These are phyloP conservation scores for Actinomucor elegans DNA, from an alignment of 371 early-diverging fungal species.

Conservation along the genomic window DNA sequence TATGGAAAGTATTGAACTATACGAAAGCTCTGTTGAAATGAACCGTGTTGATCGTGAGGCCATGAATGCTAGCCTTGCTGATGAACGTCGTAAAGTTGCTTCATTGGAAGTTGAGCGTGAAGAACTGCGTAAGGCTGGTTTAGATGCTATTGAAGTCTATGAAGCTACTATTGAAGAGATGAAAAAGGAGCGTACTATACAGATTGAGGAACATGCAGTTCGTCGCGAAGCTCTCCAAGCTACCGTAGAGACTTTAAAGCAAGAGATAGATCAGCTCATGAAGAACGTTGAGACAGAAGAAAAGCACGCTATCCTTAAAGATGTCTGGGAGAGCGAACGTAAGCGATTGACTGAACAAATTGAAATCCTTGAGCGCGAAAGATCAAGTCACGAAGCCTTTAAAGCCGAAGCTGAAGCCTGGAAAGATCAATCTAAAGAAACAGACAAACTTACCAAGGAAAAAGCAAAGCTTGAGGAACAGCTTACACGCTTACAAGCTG, in stretches of 20 bases:
- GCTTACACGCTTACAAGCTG: slow-evolving; percentile 27
- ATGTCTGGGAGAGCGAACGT: slow-evolving; percentile 59
- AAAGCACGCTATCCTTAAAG: slow-evolving; percentile 47
- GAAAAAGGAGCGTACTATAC: slow-evolving; percentile 27
- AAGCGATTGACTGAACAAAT: slow-evolving; percentile 52
- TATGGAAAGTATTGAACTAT: slow-evolving; percentile 56
- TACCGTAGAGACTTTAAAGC: slow-evolving; percentile 48
- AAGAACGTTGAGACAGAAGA: slow-evolving; percentile 36
- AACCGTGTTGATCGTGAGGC: slow-evolving; percentile 52
- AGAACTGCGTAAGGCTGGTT: slow-evolving; percentile 20
- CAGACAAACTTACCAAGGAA: slow-evolving; percentile 39
- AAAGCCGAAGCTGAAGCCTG: slow-evolving; percentile 38
- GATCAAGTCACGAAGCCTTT: slow-evolving; percentile 28
- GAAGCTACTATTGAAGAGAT: slow-evolving; percentile 35
- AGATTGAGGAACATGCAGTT: slow-evolving; percentile 20
- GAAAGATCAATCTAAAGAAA: slow-evolving; percentile 40
- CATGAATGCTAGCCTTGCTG: slow-evolving; percentile 38
- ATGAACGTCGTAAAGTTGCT: slow-evolving; percentile 38
- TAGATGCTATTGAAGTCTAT: slow-evolving; percentile 26
- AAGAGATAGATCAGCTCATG: slow-evolving; percentile 49
- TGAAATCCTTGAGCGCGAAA: slow-evolving; percentile 35
- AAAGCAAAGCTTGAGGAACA: slow-evolving; percentile 38
- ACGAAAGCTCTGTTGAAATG: slow-evolving; percentile 51
- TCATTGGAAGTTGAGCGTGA: slow-evolving; percentile 18
- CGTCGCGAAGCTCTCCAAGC: slow-evolving; percentile 36